Conservation (phyloP, 2,329 filamentous ascomycete species). For the Epicoccum nigrum region DNA sequence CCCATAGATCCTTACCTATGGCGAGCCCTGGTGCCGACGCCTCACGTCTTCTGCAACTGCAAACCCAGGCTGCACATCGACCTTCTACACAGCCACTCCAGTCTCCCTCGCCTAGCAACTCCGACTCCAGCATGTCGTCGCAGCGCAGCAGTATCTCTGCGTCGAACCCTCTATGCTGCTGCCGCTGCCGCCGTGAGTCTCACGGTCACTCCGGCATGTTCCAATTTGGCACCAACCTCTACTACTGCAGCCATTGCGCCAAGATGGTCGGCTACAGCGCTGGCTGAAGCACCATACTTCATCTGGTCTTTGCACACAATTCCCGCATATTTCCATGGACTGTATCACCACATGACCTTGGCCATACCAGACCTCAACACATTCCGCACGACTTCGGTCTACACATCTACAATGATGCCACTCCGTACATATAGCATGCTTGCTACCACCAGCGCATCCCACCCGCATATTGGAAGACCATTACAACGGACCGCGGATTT, state of each 20-base stretch:
- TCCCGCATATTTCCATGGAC: background rate
- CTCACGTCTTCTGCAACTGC: constrained; percentile 48
- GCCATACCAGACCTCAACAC: background rate
- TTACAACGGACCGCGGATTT: background rate
- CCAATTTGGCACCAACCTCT: constrained; percentile 47
- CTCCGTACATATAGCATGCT: constrained; percentile 7
- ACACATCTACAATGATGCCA: background rate
- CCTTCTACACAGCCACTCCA: constrained; percentile 38
- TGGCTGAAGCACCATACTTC: constrained; percentile 30
- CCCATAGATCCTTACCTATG: constrained; percentile 36
- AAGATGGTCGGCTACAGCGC: constrained; percentile 47
- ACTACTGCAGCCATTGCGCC: constrained; percentile 51
- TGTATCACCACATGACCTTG: background rate
- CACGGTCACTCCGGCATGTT: constrained; percentile 38
- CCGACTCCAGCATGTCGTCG: constrained; percentile 19
- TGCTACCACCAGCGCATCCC: constrained; percentile 9
- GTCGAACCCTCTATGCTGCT: constrained; percentile 35
- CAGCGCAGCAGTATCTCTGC: constrained; percentile 16
- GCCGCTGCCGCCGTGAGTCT: constrained; percentile 44
- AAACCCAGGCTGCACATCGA: constrained; percentile 46
- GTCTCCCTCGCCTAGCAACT: constrained; percentile 22
- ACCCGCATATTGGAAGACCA: background rate
- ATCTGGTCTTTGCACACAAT: background rate
- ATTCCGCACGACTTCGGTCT: background rate
- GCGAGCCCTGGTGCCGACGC: constrained; percentile 31